Conservation (phyloP, 495 filamentous ascomycete species). For the Sordaria brevicollis region DNA sequence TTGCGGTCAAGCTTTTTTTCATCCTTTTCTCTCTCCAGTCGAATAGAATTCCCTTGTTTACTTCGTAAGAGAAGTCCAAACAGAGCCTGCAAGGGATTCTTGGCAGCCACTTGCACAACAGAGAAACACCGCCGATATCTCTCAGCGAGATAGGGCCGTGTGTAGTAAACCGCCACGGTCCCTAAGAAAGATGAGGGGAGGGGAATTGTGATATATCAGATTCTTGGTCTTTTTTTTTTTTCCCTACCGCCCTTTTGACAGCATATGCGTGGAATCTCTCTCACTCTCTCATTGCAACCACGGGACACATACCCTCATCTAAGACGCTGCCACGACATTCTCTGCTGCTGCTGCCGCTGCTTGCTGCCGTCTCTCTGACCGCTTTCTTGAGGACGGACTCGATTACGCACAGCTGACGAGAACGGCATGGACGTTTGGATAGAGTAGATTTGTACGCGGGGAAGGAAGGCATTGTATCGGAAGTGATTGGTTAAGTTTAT, state of each 20-base stretch:
- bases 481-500: neutral
- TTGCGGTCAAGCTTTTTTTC: neutral
- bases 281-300: neutral
- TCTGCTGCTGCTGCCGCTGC: neutral
- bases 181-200: neutral
- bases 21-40: neutral
- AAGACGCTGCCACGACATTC: neutral
- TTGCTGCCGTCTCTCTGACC: neutral
- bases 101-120: neutral
- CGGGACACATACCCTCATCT: neutral
- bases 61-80: neutral
- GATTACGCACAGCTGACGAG: neutral
- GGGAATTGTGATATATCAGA: neutral
- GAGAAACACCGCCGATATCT: neutral
- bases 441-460: neutral
- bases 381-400: too few relatives aligned
- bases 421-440: neutral
- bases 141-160: neutral
- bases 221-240: too few relatives aligned
- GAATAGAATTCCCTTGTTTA: neutral
- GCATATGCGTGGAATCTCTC: neutral
- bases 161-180: neutral
- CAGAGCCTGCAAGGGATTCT: neutral
- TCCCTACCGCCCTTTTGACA: neutral
- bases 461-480: neutral